These are phyloP conservation scores for Termitomyces sp. DNA, from an alignment of 1,284 basidiomycete genomes.

Conservation along the genomic window DNA sequence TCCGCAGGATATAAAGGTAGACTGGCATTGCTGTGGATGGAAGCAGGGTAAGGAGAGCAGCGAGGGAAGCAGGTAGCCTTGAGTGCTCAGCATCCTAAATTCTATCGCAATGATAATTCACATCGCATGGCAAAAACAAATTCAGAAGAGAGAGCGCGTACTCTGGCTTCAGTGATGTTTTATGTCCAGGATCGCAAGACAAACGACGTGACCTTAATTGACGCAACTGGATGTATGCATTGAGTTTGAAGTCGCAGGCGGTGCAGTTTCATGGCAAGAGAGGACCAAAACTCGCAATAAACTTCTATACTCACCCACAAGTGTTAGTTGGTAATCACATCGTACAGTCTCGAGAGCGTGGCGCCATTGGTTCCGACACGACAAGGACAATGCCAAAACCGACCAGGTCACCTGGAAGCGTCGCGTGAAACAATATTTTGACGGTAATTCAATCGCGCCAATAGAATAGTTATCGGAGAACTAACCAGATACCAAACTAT, in stretches of 20 bases:
- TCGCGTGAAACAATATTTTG: neutral
- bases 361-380: neutral
- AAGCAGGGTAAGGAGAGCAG: too few relatives aligned
- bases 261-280: neutral
- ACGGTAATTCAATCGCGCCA: neutral
- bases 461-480: neutral
- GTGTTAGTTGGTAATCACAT: neutral
- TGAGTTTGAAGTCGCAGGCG: neutral
- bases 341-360: neutral
- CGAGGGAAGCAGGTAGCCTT: too few relatives aligned
- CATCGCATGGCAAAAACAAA: neutral
- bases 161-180: too few relatives aligned
- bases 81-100: too few relatives aligned
- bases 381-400: neutral
- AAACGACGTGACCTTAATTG: neutral
- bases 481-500: neutral
- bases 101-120: too few relatives aligned
- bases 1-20: too few relatives aligned
- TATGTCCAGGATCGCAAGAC: neutral
- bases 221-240: neutral
- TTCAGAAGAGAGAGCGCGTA: neutral
- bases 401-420: too few relatives aligned
- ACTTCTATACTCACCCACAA: neutral
- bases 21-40: too few relatives aligned
- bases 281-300: neutral